A percentile compares a stretch with the other conserved stretches of the same genome.
These are phyloP conservation scores for Diutina siamensis DNA, from an alignment of 1,139 yeast genomes.

Conservation along the genomic window DNA sequence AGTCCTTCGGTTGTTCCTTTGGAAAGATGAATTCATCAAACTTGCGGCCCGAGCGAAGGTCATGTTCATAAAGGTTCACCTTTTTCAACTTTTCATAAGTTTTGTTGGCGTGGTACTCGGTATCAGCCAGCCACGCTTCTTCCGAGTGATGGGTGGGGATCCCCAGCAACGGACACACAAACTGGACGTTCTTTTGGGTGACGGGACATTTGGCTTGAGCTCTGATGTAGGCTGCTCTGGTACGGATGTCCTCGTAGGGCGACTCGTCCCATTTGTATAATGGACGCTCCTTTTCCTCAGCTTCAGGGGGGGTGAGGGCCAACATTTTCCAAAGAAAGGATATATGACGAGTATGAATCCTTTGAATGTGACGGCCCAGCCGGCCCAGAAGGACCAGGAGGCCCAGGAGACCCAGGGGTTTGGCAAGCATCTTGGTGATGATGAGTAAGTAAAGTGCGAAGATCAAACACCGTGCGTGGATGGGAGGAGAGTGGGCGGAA, in stretches of 20 bases:
- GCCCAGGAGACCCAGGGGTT: not conserved
- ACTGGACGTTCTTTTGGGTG: slow-evolving; percentile 67
- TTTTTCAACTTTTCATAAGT: slow-evolving; percentile 66
- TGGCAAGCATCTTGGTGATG: not conserved
- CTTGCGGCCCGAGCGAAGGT: slow-evolving; percentile 81
- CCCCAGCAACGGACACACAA: slow-evolving; percentile 87
- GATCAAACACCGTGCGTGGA: not conserved
- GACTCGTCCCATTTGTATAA: slow-evolving; percentile 69
- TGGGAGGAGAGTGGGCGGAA: no score
- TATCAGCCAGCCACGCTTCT: slow-evolving; percentile 82
- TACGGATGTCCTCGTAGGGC: slow-evolving; percentile 77
- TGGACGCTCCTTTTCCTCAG: slow-evolving; percentile 10
- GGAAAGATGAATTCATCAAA: slow-evolving; percentile 96
- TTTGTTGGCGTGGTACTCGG: slow-evolving; percentile 54
- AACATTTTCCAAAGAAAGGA: slow-evolving; percentile 4
- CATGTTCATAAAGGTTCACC: slow-evolving; percentile 91
- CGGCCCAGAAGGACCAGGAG: no score
- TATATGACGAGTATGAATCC: not conserved
- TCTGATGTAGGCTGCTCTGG: slow-evolving; percentile 83
- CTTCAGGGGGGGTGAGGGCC: not conserved
- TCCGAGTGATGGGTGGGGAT: slow-evolving; percentile 90
- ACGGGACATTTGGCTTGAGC: slow-evolving; percentile 89
- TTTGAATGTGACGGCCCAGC: no score
- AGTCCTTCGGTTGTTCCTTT: slow-evolving; percentile 64
- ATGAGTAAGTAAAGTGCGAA: not conserved